phyloP scores from a whole-genome alignment of 768 basidiomycete genomes.

The Boletus bicolor region DNA sequence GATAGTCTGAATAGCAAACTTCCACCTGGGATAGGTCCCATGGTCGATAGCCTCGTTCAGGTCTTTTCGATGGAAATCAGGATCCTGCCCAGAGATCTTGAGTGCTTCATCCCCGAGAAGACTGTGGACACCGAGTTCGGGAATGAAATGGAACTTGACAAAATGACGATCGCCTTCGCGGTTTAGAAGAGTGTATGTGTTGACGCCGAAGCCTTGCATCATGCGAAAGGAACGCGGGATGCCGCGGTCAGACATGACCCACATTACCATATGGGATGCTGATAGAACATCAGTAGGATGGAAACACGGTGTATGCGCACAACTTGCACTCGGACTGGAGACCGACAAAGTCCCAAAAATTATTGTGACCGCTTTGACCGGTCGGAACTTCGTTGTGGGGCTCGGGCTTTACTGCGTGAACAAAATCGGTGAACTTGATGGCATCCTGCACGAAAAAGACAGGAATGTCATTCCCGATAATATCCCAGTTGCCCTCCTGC shows the following conservation, averaged over 20 bases:
- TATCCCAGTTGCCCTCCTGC: constrained; percentile 81
- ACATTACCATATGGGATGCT: constrained; percentile 77
- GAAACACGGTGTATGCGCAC: neutral
- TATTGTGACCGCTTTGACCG: constrained; percentile 73
- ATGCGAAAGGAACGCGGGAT: constrained; percentile 84
- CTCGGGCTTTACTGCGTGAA: constrained; percentile 85
- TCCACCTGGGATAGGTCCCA: constrained; percentile 74
- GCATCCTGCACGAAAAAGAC: constrained; percentile 81
- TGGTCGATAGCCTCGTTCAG: constrained; percentile 76
- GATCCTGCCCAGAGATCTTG: constrained; percentile 80
- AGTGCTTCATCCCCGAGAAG: constrained; percentile 89
- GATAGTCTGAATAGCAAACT: constrained; percentile 63
- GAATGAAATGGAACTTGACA: constrained; percentile 85
- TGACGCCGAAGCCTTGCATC: constrained; percentile 90
- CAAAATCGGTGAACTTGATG: constrained; percentile 82
- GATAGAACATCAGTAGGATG: constrained; percentile 16
- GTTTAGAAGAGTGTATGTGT: constrained; percentile 78
- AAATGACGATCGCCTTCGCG: constrained; percentile 64
- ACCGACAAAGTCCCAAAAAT: constrained; percentile 83
- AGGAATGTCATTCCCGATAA: constrained; percentile 82
- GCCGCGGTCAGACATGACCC: constrained; percentile 81
- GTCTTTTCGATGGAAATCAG: constrained; percentile 89
- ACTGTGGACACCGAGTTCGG: constrained; percentile 80
- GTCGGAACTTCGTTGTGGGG: constrained; percentile 78
- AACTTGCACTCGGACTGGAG: constrained; percentile 60